Evolutionary conservation across 495 filamentous ascomycete genomes (phyloP), one percentile per base, ranked within the genome.

Genomic region (Parathielavia appendiculata): DNA sequence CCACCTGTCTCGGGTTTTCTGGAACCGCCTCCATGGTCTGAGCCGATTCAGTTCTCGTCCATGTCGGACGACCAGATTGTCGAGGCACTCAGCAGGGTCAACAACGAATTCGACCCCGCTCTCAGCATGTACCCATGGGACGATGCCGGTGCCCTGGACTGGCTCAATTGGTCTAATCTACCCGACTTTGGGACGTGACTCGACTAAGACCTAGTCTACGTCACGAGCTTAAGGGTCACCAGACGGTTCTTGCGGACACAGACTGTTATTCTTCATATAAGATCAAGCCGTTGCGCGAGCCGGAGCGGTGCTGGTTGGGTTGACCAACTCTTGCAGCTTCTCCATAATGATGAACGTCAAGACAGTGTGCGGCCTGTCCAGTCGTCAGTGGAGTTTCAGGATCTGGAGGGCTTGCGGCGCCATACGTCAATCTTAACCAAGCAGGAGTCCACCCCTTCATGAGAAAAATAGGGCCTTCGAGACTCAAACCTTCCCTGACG

Each of bases 41-140:
- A 84, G 59, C 76, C 82, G 6, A 66, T 87, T 39, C 82, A 83
- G 49, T 86, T 87, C 65, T 86, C 83, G 11, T 76, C 82, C 36
- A 87, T 87, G 84, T 86, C 83, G 6, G 82, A 84, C 52, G 73
- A 82, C 55, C 82, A 87, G 63, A 82, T 86, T 34, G 74, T 81
- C 7, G 80, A 86, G 63, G 82, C 82, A 16, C 77, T 87, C 43
- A 83, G 83, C 65, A 74, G 78, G 46, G 79, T 80, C 7, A 81
- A 76, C 11, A 79, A 79, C 26, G 77, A 81, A 20, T 81, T 85
- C 60, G 81, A 80, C 22, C 72, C 73, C 3, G 76, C 69, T 6
- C 62, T 66, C 45, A 73, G 81, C 50, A 77, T 79, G 11, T 77
- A 81, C 62, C 76, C 81, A 0, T 73, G 80, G 60, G 80, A 83